A percentile compares a stretch with the other conserved stretches of the same genome.
Conservation (phyloP, 495 filamentous ascomycete species). For the Aspergillus asperescens region DNA sequence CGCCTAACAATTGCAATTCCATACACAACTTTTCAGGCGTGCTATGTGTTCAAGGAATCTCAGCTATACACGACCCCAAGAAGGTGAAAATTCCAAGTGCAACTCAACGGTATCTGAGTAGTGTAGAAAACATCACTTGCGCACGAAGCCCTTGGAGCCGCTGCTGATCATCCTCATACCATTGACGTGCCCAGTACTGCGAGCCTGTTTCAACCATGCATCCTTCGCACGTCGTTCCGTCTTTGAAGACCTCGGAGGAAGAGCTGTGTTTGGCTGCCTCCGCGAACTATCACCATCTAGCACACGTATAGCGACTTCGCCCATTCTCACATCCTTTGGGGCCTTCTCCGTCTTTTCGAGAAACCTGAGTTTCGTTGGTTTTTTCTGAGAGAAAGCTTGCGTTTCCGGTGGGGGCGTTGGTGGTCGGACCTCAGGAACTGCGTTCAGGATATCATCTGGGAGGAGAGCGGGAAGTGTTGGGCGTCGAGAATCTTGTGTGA, state of each 20-base stretch:
- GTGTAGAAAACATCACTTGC: conserved; percentile 22
- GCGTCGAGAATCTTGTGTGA: conserved; percentile 34
- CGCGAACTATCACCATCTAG: conserved; percentile 37
- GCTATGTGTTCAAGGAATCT: background rate
- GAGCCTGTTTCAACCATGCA: conserved; percentile 43
- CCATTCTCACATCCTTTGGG: conserved; percentile 51
- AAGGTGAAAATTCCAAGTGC: background rate
- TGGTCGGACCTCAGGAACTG: conserved; percentile 36
- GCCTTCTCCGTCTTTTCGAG: conserved; percentile 46
- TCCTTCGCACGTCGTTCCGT: conserved; percentile 41
- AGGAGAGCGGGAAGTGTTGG: conserved; percentile 44
- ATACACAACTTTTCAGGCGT: background rate
- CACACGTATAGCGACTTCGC: conserved; percentile 49
- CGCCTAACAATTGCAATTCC: conserved; percentile 1
- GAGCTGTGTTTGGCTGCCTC: conserved; percentile 28
- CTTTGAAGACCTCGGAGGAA: conserved; percentile 50
- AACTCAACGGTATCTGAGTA: background rate
- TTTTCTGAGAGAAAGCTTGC: conserved; percentile 23
- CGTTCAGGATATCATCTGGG: conserved; percentile 50
- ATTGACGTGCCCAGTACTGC: conserved; percentile 33
- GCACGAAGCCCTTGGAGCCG: conserved; percentile 42
- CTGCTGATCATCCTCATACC: conserved; percentile 37
- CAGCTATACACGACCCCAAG: background rate
- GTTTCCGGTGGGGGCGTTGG: conserved; percentile 37
- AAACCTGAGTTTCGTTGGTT: conserved; percentile 46